A percentile compares a stretch with the other conserved stretches of the same genome.
phyloP scores from a whole-genome alignment of 2,329 filamentous ascomycete genomes.

The Neophaeococcomyces aloes region DNA sequence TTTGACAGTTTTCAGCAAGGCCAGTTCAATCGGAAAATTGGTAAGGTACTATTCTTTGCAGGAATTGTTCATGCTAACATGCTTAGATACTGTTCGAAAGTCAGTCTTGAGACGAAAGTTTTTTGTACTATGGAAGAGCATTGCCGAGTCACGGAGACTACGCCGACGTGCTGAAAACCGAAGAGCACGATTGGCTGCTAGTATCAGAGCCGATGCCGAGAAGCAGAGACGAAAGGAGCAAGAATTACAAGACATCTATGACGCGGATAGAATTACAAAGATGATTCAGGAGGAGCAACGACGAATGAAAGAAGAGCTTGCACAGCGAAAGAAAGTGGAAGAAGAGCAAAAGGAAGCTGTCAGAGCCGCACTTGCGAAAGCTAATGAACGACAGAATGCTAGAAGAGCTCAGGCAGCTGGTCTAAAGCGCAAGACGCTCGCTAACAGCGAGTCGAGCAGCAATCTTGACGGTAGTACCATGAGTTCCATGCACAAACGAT shows the following conservation, averaged over 20 bases:
- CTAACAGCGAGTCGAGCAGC: conserved; percentile 7
- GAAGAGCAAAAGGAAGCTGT: conserved; percentile 4
- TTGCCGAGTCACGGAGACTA: conserved; percentile 27
- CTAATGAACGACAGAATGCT: not conserved
- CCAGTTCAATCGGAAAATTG: not conserved
- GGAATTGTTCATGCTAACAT: not conserved
- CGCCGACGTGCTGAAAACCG: conserved; percentile 28
- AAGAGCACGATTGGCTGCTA: conserved; percentile 24
- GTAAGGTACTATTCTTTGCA: not conserved
- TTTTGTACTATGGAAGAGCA: conserved; percentile 28
- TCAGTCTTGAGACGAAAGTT: conserved; percentile 28
- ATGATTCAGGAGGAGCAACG: conserved; percentile 11
- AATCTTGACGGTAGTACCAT: conserved; percentile 2
- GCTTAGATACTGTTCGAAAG: conserved; percentile 24
- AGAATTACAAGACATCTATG: conserved; percentile 18
- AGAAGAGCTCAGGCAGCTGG: conserved; percentile 14
- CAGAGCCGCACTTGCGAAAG: not conserved
- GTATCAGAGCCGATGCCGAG: conserved; percentile 16
- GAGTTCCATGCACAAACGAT: conserved; percentile 51
- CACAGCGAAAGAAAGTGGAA: conserved; percentile 12
- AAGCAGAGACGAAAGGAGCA: conserved; percentile 16
- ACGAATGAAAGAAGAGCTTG: conserved; percentile 8
- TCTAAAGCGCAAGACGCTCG: conserved; percentile 18
- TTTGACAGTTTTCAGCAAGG: not conserved
- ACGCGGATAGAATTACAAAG: conserved; percentile 16